Evolutionary conservation across 2,329 filamentous ascomycete genomes (phyloP).

Genomic region (Calonectria hawksworthii): DNA sequence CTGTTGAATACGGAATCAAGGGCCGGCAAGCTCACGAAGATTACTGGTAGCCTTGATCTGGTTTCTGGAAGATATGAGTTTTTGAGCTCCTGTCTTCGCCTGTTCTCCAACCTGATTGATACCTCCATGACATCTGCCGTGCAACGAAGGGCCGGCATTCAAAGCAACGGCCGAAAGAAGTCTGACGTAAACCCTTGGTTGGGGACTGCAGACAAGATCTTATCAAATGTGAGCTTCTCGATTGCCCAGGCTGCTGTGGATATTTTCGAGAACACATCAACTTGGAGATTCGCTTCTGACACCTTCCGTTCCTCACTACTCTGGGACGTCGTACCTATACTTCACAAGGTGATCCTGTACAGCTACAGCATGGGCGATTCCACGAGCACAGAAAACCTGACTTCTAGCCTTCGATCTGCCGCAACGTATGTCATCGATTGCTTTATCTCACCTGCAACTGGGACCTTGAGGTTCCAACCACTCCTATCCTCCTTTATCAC

Average conservation of each 20-base stretch:
- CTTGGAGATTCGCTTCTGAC: slow-evolving; percentile 84
- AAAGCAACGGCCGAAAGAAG: slow-evolving; percentile 61
- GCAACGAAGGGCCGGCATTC: slow-evolving; percentile 71
- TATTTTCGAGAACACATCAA: slow-evolving; percentile 86
- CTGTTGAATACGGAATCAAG: slow-evolving; percentile 83
- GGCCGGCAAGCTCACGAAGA: slow-evolving; percentile 80
- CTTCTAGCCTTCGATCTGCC: slow-evolving; percentile 76
- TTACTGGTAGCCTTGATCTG: slow-evolving; percentile 87
- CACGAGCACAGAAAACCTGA: slow-evolving; percentile 60
- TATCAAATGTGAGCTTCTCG: slow-evolving; percentile 78
- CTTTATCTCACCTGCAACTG: slow-evolving; percentile 79
- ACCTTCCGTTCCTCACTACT: slow-evolving; percentile 79
- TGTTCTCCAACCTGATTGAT: slow-evolving; percentile 83
- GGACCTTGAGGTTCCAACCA: slow-evolving; percentile 82
- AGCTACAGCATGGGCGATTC: slow-evolving; percentile 82
- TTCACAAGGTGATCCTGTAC: slow-evolving; percentile 79
- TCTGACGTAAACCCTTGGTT: slow-evolving; percentile 70
- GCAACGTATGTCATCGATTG: slow-evolving; percentile 83
- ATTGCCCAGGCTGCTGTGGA: slow-evolving; percentile 84
- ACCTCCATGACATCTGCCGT: slow-evolving; percentile 80
- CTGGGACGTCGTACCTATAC: slow-evolving; percentile 75
- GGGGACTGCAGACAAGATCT: slow-evolving; percentile 82
- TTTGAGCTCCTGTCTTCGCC: slow-evolving; percentile 77
- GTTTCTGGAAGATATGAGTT: slow-evolving; percentile 83
- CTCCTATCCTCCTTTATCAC: slow-evolving; percentile 77